Evolutionary conservation across 2,329 filamentous ascomycete species (phyloP), one percentile per base, ranked within the genome.

Genomic region (Cladosporium austrohemisphaericum): DNA sequence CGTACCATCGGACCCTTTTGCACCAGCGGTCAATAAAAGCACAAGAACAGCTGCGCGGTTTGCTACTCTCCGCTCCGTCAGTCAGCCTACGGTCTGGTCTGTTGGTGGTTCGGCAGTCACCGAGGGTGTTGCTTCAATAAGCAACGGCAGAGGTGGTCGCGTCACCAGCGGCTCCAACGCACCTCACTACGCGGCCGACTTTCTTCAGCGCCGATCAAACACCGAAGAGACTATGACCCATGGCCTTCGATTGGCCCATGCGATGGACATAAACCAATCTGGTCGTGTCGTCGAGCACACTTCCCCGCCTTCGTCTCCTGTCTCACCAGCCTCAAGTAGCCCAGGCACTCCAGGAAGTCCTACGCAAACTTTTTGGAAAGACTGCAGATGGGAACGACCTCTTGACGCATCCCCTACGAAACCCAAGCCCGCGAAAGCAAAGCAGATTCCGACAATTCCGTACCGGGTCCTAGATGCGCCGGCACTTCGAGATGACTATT

Each of bases 401-500:
- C 14, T 31, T 7, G 33, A 31, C 5, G 26, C 23, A 19, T 38
- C 33, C 9, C 25, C 23, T 4, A 37, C 14, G 20, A 47, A 37
- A 13, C 20, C 2, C n/a, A 46, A 29, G n/a, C 4, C 43, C 4
- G 14, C 31, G 5, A 58, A 53, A 22, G n/a, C 49, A 13, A 64
- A 60, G 37, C 55, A 58, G 13, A 54, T 65, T 3, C 61, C 63
- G 9, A 56, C 59, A 41, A 62, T 63, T 11, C 63, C 63, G 0
- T 66, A 64, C 38, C 60, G 62, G 13, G 86, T 96, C 5, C 76
- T 98, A 4, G 89, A 96, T 69, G 92, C 92, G 7, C 90, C 91
- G 2, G 81, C 83, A 44, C 75, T 97, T n/a, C 83, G 89, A 50
- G 90, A 97, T 60, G 92, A 98, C 67, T 98, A 91, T 66, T 98